phyloP scores from a whole-genome alignment of 139 green algal species.

The Zygnema cylindricum region DNA sequence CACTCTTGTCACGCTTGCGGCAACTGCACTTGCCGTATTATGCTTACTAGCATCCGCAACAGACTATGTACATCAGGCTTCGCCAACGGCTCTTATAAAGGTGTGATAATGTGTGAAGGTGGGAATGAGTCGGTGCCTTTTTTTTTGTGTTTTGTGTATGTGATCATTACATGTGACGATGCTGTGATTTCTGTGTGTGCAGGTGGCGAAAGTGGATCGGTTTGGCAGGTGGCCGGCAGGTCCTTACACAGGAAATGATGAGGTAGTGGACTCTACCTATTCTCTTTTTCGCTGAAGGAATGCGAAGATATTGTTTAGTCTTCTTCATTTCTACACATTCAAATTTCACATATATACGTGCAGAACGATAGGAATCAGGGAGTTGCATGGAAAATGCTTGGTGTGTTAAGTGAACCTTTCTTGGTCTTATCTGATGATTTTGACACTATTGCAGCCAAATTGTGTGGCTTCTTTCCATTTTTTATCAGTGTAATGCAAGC shows the following conservation, averaged over 20 bases:
- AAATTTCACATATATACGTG: too few species aligned
- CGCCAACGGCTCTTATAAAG: neutral
- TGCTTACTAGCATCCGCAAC: neutral
- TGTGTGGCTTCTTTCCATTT: too few species aligned
- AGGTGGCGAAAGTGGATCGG: neutral
- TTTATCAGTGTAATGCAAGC: too few species aligned
- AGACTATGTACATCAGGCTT: neutral
- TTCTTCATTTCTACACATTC: too few species aligned
- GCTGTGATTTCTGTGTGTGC: neutral
- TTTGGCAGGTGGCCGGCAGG: neutral
- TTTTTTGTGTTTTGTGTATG: neutral
- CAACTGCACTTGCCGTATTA: neutral
- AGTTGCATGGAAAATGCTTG: too few species aligned
- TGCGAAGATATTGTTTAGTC: too few species aligned
- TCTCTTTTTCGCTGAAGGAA: too few species aligned
- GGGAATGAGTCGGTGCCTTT: neutral
- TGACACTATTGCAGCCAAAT: too few species aligned
- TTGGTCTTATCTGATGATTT: too few species aligned
- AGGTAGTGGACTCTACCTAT: neutral
- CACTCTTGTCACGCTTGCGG: neutral
- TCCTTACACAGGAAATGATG: conserved; percentile 17
- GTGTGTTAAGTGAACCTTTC: too few species aligned
- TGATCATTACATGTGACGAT: too few species aligned
- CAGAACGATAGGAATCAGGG: too few species aligned
- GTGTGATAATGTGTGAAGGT: neutral